A percentile compares a stretch with the other conserved stretches of the same genome.
Conservation (phyloP, 768 basidiomycete species). For the Punctularia strigosozonata region DNA sequence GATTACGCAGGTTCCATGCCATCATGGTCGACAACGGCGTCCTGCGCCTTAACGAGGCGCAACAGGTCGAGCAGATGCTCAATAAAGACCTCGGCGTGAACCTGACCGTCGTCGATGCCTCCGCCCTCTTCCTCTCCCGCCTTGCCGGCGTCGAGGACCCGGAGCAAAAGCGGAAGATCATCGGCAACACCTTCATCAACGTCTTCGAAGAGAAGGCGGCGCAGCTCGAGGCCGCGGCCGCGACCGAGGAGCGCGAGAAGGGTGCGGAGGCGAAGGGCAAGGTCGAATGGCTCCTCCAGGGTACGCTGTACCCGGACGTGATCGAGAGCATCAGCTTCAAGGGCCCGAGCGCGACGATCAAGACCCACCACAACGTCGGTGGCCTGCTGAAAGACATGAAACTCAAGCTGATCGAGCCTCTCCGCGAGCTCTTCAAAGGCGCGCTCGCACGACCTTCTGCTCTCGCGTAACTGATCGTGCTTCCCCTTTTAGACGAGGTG, state of each 20-base stretch:
- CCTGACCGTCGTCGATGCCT: constrained; percentile 91
- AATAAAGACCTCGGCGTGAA: constrained; percentile 91
- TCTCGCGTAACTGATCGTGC: neutral
- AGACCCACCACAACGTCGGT: constrained; percentile 99
- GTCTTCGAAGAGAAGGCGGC: constrained; percentile 92
- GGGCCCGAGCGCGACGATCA: constrained; percentile 97
- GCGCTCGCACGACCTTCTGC: constrained; percentile 11
- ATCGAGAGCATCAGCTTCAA: constrained; percentile 99
- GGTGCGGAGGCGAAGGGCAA: constrained; percentile 64
- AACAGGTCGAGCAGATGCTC: constrained; percentile 89
- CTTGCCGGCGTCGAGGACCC: constrained; percentile 93
- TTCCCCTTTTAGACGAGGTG: constrained; percentile 67
- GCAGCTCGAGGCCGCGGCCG: constrained; percentile 75
- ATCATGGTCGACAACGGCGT: constrained; percentile 99
- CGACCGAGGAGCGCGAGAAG: constrained; percentile 57
- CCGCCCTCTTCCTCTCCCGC: constrained; percentile 80
- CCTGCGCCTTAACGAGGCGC: constrained; percentile 80
- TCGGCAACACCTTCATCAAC: constrained; percentile 98
- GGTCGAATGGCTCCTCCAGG: constrained; percentile 96
- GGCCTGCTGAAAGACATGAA: constrained; percentile 96
- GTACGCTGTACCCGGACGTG: constrained; percentile 96
- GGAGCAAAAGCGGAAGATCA: constrained; percentile 94
- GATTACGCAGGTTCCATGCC: constrained; percentile 86
- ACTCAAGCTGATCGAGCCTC: constrained; percentile 94
- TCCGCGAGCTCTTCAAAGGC: constrained; percentile 98